phyloP scores from a whole-genome alignment of 108 stramenopile genomes.

The Skeletonema grethae region DNA sequence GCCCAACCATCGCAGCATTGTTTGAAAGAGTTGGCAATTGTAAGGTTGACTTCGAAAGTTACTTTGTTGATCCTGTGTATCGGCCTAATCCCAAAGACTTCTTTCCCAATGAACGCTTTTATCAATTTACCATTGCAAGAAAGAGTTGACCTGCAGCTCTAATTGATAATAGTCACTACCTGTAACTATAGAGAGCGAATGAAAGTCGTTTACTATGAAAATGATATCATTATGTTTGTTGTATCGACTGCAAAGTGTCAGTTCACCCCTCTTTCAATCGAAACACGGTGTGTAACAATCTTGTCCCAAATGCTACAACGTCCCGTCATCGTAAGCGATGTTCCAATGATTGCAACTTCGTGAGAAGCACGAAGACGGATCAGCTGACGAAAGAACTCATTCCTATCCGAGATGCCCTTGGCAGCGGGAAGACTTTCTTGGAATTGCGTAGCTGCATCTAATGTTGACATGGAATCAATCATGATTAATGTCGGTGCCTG shows the following conservation, averaged over 20 bases:
- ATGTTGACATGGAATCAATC: conserved; percentile 47
- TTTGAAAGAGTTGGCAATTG: conserved; percentile 60
- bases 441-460: conserved; percentile 41
- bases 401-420: conserved; percentile 33
- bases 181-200: neutral
- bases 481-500: conserved; percentile 32
- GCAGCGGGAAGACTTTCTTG: conserved; percentile 40
- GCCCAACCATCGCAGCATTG: conserved; percentile 70
- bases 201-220: neutral
- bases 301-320: conserved; percentile 41
- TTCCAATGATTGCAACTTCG: conserved; percentile 38
- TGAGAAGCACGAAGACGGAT: conserved; percentile 41
- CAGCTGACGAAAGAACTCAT: conserved; percentile 51
- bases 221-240: neutral
- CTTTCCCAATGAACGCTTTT: conserved; percentile 79
- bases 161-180: neutral
- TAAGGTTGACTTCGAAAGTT: conserved; percentile 63
- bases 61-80: conserved; percentile 85
- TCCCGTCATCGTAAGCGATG: conserved; percentile 5
- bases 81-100: conserved; percentile 90
- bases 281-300: conserved; percentile 43
- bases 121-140: conserved; percentile 65
- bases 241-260: neutral
- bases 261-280: conserved; percentile 11
- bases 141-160: conserved; percentile 6